These are phyloP conservation scores for Hymenoscyphus albidus DNA, from an alignment of 2,329 filamentous ascomycete genomes.

Conservation along the genomic window DNA sequence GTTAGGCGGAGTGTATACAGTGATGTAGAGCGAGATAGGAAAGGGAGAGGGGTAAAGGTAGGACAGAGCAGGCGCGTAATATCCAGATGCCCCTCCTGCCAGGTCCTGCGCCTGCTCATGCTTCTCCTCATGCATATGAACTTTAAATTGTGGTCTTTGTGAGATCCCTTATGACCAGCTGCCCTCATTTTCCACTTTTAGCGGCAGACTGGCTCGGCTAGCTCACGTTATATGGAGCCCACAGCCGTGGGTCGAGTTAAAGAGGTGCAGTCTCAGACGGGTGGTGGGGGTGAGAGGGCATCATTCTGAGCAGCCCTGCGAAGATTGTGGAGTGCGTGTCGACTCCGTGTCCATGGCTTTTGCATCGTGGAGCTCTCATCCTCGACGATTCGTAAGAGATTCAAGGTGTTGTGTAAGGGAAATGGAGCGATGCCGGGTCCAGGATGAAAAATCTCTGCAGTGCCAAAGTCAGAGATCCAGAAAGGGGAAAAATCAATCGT, in stretches of 20 bases:
- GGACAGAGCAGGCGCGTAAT: slow-evolving; percentile 1
- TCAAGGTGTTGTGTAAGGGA: slow-evolving; percentile 12
- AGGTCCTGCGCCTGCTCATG: neutral
- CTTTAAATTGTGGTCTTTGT: neutral
- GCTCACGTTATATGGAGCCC: neutral
- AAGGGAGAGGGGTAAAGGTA: neutral
- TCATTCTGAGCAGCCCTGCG: neutral
- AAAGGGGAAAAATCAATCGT: neutral
- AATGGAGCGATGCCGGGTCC: neutral
- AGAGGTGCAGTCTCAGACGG: neutral
- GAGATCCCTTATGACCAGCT: neutral
- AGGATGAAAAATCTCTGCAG: slow-evolving; percentile 9
- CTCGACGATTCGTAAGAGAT: neutral
- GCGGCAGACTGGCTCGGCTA: neutral
- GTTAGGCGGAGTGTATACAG: too few relatives aligned
- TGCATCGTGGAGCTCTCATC: slow-evolving; percentile 3
- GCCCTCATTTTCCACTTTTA: neutral
- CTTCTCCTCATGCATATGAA: neutral
- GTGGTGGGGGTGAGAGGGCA: neutral
- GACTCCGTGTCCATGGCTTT: neutral
- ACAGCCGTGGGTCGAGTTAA: neutral
- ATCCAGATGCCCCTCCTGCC: neutral
- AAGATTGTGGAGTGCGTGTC: neutral
- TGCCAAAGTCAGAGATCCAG: neutral
- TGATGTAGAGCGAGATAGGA: neutral